These are phyloP conservation scores for Parastagonospora avenae DNA, from an alignment of 2,329 filamentous ascomycete species.

Conservation along the genomic window DNA sequence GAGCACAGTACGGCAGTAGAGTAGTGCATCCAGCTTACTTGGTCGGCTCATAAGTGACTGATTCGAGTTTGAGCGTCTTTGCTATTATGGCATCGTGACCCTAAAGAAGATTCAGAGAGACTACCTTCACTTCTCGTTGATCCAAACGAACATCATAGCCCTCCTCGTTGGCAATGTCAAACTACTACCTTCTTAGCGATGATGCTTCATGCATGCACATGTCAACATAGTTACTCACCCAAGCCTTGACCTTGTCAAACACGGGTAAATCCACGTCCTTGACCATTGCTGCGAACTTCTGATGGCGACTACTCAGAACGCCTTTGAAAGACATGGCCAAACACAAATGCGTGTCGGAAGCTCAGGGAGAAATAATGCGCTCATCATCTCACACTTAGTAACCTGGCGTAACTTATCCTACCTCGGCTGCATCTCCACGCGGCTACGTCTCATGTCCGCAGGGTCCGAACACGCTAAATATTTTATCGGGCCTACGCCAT, in stretches of 20 bases:
- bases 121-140: background rate
- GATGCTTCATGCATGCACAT: background rate
- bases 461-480: no score
- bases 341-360: no score
- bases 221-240: slow-evolving; percentile 9
- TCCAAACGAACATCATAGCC: slow-evolving; percentile 30
- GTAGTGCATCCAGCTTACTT: background rate
- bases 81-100: slow-evolving; percentile 39
- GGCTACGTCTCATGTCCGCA: background rate
- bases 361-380: no score
- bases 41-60: slow-evolving; percentile 36
- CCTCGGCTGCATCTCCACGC: background rate
- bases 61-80: slow-evolving; percentile 42
- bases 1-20: background rate
- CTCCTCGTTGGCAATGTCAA: slow-evolving; percentile 20
- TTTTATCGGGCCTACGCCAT: no score
- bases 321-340: no score
- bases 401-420: background rate
- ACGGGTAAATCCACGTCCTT: slow-evolving; percentile 14
- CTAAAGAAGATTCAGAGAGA: slow-evolving; percentile 18
- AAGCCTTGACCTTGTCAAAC: slow-evolving; percentile 24
- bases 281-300: no score
- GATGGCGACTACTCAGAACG: background rate
- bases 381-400: no score
- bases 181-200: slow-evolving; percentile 17